Base-by-base conservation (phyloP, 129 eudicot genomes). In the Escallonia herrerae region DNA sequence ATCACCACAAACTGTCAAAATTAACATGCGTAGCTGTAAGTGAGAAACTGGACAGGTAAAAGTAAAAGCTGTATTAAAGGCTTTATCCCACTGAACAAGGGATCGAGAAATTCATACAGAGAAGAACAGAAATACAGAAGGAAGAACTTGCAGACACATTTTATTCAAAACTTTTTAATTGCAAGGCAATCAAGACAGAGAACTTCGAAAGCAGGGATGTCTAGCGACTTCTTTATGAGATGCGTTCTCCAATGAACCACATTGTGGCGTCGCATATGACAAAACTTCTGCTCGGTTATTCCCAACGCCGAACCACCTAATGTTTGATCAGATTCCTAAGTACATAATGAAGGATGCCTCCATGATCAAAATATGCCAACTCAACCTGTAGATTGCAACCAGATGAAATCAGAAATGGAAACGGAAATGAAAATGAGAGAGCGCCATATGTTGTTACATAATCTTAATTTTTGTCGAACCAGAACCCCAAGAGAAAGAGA, bases 331-430 rank as follows among this genome's bases (percentile, higher is more conserved):
- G 69, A 58, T 83, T 89, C 71, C 99, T 76, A 44, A 93, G 78
- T 58, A 93, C 99, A 45, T 88, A 93, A 14, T 71, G 96, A 73
- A 93, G 99, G 80, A 93, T 93, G 56, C 99, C 99, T 12, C 99
- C 96, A 40, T 93, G 95, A 65, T 93, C 95, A 55, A 85, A 93
- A 68, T 93, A 93, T 6, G 96, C 84, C 81, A 93, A 81, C 68
- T 93, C 99, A 68, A 93, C 98, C 98, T 93, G 80, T 83, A 81
- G 10, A 67, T 22, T 15, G 41, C 14, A 15, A 15, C n/a, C n/a
- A n/a, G n/a, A n/a, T n/a, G n/a, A n/a, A n/a, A n/a, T n/a, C n/a
- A n/a, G n/a, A n/a, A n/a, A n/a, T n/a, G n/a, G n/a, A n/a, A n/a
- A n/a, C 40, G n/a, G 48, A 62, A 13, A 58, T 45, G 59, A 12